Base-by-base conservation (phyloP, 805 yeast genomes). In the Barnettozyma siamensis region DNA sequence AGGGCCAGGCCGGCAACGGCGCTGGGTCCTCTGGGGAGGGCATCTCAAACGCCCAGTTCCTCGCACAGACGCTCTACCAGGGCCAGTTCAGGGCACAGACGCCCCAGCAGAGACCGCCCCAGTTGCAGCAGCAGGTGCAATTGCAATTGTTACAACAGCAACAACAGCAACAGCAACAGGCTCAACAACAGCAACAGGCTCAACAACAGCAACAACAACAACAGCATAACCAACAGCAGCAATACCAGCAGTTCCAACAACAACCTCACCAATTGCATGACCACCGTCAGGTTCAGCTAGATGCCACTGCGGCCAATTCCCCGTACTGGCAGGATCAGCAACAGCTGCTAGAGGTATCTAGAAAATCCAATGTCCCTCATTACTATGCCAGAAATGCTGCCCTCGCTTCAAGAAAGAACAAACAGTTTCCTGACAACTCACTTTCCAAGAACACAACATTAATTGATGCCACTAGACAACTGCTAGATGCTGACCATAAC, bases 351-450 rank as follows among this genome's bases (percentile, higher is more conserved):
- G 87, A 79, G 47, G 60, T 83, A 37, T 82, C 93, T 5, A 75
- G 93, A 59, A 73, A 68, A 46, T 73, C 85, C 24, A 76, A 74
- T 52, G 60, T 75, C 20, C 85, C 94, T 4, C 95, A 87, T 63
- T 80, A 73, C 55, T 87, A 85, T 64, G 96, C 96, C 4, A 73
- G 95, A 44, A 78, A 79, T 48, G 88, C 88, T 23, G 95, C 95
- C 7, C 67, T 79, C 12, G 69, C 77, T 41, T 80, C 84, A 1
- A 67, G 83, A 54, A 51, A 55, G 47, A 35, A 46, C 24, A 57
- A 58, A 33, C 48, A 53, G 43, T 47, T 49, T 31, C 38, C 57
- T 43, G 52, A 55, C 21, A 40, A 35, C 8, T 36, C 50, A 9
- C 10, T 19, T 8, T 45, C 41, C 26, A 54, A 44, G 36, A 44